Base-by-base conservation (phyloP, 257 asterid genomes). In the Nicotiana otophora region DNA sequence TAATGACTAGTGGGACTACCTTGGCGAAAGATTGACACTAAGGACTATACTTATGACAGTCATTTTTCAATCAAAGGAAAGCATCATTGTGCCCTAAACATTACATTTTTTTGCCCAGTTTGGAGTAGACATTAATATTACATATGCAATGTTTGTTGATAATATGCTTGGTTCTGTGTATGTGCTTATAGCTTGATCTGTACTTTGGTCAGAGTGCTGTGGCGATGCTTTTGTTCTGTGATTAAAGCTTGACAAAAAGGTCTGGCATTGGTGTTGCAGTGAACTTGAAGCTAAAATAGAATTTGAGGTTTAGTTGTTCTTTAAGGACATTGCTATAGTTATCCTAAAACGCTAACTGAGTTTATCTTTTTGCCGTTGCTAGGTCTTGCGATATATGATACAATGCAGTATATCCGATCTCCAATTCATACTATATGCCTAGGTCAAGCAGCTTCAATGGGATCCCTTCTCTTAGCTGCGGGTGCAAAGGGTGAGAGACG, bases 391-490 rank as follows among this genome's bases (percentile, higher is more conserved):
- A 96, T 96, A 72, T 96, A 94, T 81, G 98, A 96, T 58, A 96
- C 99, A 0, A 96, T 96, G 99, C 98, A 92, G 91, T 94, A 94
- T 74, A 96, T 96, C 64, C 88, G 96, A 33, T 96, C 97, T 83
- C 99, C 99, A 30, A 87, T 96, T 85, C 91, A 93, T 77, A 96
- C 99, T 5, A 90, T 89, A 74, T 96, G 99, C 81, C 90, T 96
- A 76, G 99, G 99, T 54, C 99, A 93, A 87, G 99, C 99, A 82
- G 98, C 99, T 83, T 94, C 99, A 4, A 96, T 96, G 98, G 99
- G 88, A 67, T 96, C 99, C 82, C 98, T 96, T 70, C 97, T 96
- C 72, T 86, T 96, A 89, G 97, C 98, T 80, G 95, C 99, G 83
- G 99, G 99, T 48, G 90, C 99, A 11, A 94, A 92, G 88, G 99